phyloP scores from a whole-genome alignment of 2,329 filamentous ascomycete genomes.

The Rhynchosporium agropyri region DNA sequence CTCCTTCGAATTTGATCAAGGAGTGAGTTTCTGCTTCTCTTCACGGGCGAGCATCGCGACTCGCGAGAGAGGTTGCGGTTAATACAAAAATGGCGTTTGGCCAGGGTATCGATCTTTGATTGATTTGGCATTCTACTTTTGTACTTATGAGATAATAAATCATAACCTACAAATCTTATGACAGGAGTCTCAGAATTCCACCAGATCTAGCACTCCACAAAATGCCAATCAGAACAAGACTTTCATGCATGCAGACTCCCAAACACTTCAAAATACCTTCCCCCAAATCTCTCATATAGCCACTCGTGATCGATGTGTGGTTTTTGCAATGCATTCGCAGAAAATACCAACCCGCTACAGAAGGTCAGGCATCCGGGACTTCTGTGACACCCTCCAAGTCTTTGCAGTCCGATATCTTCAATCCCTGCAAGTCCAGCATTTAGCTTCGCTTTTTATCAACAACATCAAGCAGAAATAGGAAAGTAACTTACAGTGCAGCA shows the following conservation, averaged over 20 bases:
- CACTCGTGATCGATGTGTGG: too few species aligned
- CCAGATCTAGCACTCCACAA: too few species aligned
- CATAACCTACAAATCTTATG: too few species aligned
- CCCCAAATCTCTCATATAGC: too few species aligned
- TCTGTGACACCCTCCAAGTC: constrained; percentile 8
- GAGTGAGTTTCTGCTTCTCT: neutral
- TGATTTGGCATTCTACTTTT: neutral
- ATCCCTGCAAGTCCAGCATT: neutral
- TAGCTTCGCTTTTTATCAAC: neutral
- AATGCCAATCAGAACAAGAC: too few species aligned
- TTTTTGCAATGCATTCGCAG: neutral
- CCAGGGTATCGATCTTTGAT: neutral
- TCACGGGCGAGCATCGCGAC: neutral
- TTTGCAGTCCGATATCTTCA: constrained; percentile 4
- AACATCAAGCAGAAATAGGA: neutral
- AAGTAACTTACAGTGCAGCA: constrained; percentile 4
- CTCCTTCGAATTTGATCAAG: neutral
- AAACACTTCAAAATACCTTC: too few species aligned
- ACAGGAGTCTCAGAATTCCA: too few species aligned
- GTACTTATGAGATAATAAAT: neutral
- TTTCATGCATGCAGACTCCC: too few species aligned
- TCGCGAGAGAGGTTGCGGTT: neutral
- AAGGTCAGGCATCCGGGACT: neutral
- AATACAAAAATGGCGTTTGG: neutral
- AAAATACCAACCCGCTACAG: neutral